Evolutionary conservation across 2,329 filamentous ascomycete species (phyloP).

Genomic region (Gnomoniopsis sp.): DNA sequence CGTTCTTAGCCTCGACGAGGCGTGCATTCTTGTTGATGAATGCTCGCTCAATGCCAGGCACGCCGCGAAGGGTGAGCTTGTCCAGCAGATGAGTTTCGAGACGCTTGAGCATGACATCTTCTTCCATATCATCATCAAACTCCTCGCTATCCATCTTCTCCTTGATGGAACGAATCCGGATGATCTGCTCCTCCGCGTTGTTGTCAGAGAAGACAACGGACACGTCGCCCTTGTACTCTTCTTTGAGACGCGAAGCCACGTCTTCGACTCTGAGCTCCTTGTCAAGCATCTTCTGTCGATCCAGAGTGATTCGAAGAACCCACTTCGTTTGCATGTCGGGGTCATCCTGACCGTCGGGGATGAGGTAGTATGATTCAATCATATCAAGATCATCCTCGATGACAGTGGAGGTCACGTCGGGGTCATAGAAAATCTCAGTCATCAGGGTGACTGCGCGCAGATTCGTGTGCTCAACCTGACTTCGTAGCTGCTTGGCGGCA

Average conservation of each 20-base stretch:
- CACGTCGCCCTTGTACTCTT: slow-evolving; percentile 79
- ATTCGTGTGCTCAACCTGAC: slow-evolving; percentile 89
- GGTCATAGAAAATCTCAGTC: slow-evolving; percentile 97
- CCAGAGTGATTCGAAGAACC: slow-evolving; percentile 89
- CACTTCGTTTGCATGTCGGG: slow-evolving; percentile 83
- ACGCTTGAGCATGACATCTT: slow-evolving; percentile 90
- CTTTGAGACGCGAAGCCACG: slow-evolving; percentile 84
- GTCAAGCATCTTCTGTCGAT: slow-evolving; percentile 91
- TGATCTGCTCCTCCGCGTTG: slow-evolving; percentile 92
- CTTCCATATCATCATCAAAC: slow-evolving; percentile 60
- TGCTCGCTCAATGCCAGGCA: slow-evolving; percentile 81
- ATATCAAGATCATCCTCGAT: slow-evolving; percentile 89
- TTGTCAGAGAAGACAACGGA: slow-evolving; percentile 97
- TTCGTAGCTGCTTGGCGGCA: slow-evolving; percentile 79
- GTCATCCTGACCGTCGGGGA: slow-evolving; percentile 71
- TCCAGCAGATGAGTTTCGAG: slow-evolving; percentile 90
- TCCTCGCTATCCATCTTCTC: slow-evolving; percentile 70
- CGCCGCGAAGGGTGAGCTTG: slow-evolving; percentile 85
- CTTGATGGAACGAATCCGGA: slow-evolving; percentile 81
- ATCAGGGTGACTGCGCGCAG: slow-evolving; percentile 85
- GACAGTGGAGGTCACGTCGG: slow-evolving; percentile 78
- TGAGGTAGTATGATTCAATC: slow-evolving; percentile 94
- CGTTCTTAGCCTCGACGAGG: slow-evolving; percentile 65
- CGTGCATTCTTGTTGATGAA: slow-evolving; percentile 83
- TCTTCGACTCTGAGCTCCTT: slow-evolving; percentile 90